Conservation (phyloP, 2,329 filamentous ascomycete genomes). For the Aspergillus arachidicola region DNA sequence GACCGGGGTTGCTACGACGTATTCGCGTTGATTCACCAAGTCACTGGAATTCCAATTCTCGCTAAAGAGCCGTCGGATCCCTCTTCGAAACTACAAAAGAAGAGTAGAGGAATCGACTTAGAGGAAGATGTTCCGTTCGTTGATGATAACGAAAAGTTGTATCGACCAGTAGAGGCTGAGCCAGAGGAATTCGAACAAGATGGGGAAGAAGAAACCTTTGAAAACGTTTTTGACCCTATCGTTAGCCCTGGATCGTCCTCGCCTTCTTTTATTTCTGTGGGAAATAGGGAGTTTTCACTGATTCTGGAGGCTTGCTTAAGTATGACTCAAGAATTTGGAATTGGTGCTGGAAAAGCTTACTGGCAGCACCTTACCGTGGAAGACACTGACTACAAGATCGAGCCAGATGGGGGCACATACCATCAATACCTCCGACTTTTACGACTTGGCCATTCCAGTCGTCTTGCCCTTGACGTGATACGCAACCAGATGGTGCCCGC, state of each 20-base stretch:
- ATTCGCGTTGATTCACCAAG: slow-evolving; percentile 75
- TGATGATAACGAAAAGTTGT: slow-evolving; percentile 25
- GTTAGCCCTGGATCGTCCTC: slow-evolving; percentile 9
- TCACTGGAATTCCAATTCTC: slow-evolving; percentile 68
- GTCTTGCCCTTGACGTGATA: slow-evolving; percentile 62
- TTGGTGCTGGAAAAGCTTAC: slow-evolving; percentile 69
- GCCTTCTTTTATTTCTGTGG: slow-evolving; percentile 46
- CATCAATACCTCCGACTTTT: slow-evolving; percentile 69
- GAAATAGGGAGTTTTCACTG: slow-evolving; percentile 66
- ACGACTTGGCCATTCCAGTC: slow-evolving; percentile 66
- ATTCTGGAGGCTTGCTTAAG: slow-evolving; percentile 64
- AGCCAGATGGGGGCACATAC: slow-evolving; percentile 73
- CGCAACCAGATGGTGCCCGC: slow-evolving; percentile 52
- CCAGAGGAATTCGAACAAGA: slow-evolving; percentile 18
- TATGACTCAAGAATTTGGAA: slow-evolving; percentile 55
- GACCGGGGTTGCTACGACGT: slow-evolving; percentile 70
- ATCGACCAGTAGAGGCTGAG: slow-evolving; percentile 24
- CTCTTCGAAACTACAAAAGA: neutral
- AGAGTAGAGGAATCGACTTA: neutral
- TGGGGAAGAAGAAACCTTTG: slow-evolving; percentile 31
- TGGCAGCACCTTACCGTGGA: slow-evolving; percentile 71
- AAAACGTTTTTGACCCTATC: slow-evolving; percentile 41
- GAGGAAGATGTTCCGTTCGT: slow-evolving; percentile 36
- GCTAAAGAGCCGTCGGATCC: slow-evolving; percentile 24
- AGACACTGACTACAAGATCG: slow-evolving; percentile 54